A percentile compares a stretch with the other conserved stretches of the same genome.
Conservation (phyloP, 768 basidiomycete species). For the Termitomyces sp. region DNA sequence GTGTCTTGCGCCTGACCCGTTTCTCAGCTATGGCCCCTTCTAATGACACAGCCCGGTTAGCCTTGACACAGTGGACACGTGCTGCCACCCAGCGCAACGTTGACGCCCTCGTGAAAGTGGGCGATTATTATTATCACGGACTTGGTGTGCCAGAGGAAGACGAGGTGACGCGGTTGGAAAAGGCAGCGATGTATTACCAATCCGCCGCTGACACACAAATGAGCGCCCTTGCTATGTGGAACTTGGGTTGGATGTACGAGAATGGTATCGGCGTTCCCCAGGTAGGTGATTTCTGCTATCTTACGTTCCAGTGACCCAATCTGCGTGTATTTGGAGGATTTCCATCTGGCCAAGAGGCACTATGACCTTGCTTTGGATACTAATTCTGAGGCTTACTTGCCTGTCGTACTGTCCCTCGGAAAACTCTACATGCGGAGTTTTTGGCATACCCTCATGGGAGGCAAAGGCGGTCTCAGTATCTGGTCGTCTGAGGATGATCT, state of each 20-base stretch:
- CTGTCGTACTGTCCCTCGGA: slow-evolving; percentile 75
- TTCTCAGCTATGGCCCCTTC: slow-evolving; percentile 70
- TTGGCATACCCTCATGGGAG: slow-evolving; percentile 77
- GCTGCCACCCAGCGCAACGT: slow-evolving; percentile 92
- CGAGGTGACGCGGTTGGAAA: slow-evolving; percentile 66
- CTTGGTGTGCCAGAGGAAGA: slow-evolving; percentile 73
- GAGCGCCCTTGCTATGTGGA: slow-evolving; percentile 97
- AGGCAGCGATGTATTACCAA: slow-evolving; percentile 92
- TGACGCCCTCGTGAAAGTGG: slow-evolving; percentile 97
- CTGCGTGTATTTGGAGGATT: slow-evolving; percentile 54
- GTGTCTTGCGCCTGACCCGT: slow-evolving; percentile 59
- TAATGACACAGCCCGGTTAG: slow-evolving; percentile 77
- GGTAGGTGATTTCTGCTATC: slow-evolving; percentile 30
- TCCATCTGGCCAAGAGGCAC: slow-evolving; percentile 92
- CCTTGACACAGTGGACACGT: slow-evolving; percentile 90
- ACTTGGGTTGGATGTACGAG: slow-evolving; percentile 99
- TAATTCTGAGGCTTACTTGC: slow-evolving; percentile 84
- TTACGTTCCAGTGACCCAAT: background rate
- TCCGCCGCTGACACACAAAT: slow-evolving; percentile 89
- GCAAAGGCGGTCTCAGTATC: slow-evolving; percentile 60
- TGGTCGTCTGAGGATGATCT: slow-evolving; percentile 60
- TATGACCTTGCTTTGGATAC: slow-evolving; percentile 89
- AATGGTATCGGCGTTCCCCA: slow-evolving; percentile 89
- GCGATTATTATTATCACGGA: slow-evolving; percentile 94
- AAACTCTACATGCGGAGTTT: slow-evolving; percentile 81